Evolutionary conservation across 2,329 filamentous ascomycete species (phyloP).

Genomic region (Trichoderma arundinaceum): DNA sequence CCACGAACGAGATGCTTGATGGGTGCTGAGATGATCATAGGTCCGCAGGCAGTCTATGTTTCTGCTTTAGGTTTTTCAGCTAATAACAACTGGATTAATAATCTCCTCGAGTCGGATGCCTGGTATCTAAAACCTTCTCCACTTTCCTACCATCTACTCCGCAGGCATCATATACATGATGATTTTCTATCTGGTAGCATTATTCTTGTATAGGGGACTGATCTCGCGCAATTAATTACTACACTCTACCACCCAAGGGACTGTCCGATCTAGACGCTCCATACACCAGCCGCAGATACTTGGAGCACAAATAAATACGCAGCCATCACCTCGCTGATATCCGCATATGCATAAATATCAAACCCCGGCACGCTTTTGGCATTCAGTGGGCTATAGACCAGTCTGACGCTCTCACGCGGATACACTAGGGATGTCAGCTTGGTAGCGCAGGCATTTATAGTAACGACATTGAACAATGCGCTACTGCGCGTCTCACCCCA

Average conservation of each 20-base stretch:
- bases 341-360: slow-evolving; percentile 14
- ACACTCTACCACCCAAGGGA: slow-evolving; percentile 4
- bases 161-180: slow-evolving; percentile 5
- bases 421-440: not conserved
- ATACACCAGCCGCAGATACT: slow-evolving; percentile 1
- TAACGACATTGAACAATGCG: slow-evolving; percentile 33
- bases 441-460: slow-evolving; percentile 1
- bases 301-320: slow-evolving; percentile 8
- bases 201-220: not conserved
- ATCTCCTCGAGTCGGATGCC: not conserved
- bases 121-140: not conserved
- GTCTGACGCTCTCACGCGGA: not conserved
- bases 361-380: not conserved
- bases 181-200: not conserved
- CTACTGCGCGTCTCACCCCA: slow-evolving; percentile 34
- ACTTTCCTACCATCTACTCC: slow-evolving; percentile 16
- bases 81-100: not conserved
- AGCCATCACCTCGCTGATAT: slow-evolving; percentile 9
- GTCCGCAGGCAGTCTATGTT: not conserved
- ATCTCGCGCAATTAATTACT: not conserved
- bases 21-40: too few relatives aligned
- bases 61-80: not conserved
- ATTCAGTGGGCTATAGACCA: not conserved
- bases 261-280: slow-evolving; percentile 15
- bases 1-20: too few relatives aligned